These are phyloP conservation scores for Mucor mucedo DNA, from an alignment of 371 early-diverging fungal genomes.

Conservation along the genomic window DNA sequence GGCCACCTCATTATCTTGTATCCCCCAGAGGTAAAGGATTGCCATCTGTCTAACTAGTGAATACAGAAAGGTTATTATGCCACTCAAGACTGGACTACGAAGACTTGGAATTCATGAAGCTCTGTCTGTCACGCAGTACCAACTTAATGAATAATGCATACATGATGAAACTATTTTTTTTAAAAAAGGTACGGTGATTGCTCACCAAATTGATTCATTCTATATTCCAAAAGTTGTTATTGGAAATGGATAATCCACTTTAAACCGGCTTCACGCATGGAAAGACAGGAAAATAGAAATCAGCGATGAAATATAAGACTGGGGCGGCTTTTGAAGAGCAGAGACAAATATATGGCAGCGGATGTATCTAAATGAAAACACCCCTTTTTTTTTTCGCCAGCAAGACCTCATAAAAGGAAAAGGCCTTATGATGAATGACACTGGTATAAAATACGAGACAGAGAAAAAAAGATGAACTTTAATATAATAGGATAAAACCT, in stretches of 20 bases:
- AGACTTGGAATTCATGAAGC: slow-evolving; percentile 24
- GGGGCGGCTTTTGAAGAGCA: slow-evolving; percentile 27
- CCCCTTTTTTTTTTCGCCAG: slow-evolving; percentile 24
- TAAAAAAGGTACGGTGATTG: slow-evolving; percentile 17
- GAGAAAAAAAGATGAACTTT: no score
- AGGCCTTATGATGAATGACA: slow-evolving; percentile 9
- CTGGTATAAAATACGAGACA: no score
- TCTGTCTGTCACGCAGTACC: slow-evolving; percentile 22
- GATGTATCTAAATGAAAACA: slow-evolving; percentile 24
- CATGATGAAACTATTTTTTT: slow-evolving; percentile 20
- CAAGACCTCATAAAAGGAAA: slow-evolving; percentile 30
- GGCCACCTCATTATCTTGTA: slow-evolving; percentile 23
- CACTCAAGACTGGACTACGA: slow-evolving; percentile 23
- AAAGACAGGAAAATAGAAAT: slow-evolving; percentile 23
- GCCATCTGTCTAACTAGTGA: slow-evolving; percentile 5
- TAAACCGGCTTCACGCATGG: slow-evolving; percentile 18
- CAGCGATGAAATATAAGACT: slow-evolving; percentile 26
- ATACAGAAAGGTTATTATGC: slow-evolving; percentile 22
- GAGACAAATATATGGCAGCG: slow-evolving; percentile 20
- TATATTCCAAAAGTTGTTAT: slow-evolving; percentile 25
- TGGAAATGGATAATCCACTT: slow-evolving; percentile 24
- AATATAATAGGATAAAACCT: no score
- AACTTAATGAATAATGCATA: slow-evolving; percentile 24
- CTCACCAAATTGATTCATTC: slow-evolving; percentile 21
- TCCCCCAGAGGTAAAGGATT: slow-evolving; percentile 23